Evolutionary conservation across 208 protist genomes (phyloP).

Genomic region (Crithidia expoeki): DNA sequence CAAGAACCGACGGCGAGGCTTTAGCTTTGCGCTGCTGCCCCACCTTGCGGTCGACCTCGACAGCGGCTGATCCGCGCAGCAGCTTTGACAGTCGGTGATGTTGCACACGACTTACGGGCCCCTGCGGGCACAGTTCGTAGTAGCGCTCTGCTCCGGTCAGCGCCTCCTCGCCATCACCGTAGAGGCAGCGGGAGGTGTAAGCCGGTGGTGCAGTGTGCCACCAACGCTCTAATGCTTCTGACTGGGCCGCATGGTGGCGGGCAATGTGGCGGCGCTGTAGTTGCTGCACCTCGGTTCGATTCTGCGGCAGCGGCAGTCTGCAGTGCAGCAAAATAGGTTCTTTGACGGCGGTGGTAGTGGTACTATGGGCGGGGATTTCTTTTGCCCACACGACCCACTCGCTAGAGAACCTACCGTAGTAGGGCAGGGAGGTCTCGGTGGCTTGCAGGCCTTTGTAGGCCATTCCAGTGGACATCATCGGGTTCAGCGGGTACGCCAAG

Average conservation of each 20-base stretch:
- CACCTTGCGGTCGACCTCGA: neutral
- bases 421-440: slow-evolving; percentile 27
- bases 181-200: slow-evolving; percentile 53
- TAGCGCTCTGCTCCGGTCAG: slow-evolving; percentile 60
- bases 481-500: slow-evolving; percentile 15
- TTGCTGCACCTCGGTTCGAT: slow-evolving; percentile 17
- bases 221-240: slow-evolving; percentile 45
- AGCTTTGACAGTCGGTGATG: slow-evolving; percentile 32
- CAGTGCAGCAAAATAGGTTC: slow-evolving; percentile 70
- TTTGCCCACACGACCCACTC: slow-evolving; percentile 83
- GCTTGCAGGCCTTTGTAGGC: slow-evolving; percentile 8
- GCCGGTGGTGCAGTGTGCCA: slow-evolving; percentile 28
- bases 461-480: slow-evolving; percentile 7
- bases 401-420: slow-evolving; percentile 53
- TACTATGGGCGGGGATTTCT: slow-evolving; percentile 7
- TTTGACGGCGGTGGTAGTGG: neutral
- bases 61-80: neutral
- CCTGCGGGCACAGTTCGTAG: slow-evolving; percentile 66
- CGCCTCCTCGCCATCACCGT: slow-evolving; percentile 67
- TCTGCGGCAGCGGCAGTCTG: slow-evolving; percentile 68
- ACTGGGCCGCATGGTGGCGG: slow-evolving; percentile 28
- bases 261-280: slow-evolving; percentile 42
- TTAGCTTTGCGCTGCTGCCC: neutral
- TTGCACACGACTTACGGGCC: slow-evolving; percentile 58
- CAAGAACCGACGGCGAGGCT: slow-evolving; percentile 4